Evolutionary conservation across 345 rosid species (phyloP), one percentile per base, ranked within the genome.

Genomic region (Fremontodendron californicum): DNA sequence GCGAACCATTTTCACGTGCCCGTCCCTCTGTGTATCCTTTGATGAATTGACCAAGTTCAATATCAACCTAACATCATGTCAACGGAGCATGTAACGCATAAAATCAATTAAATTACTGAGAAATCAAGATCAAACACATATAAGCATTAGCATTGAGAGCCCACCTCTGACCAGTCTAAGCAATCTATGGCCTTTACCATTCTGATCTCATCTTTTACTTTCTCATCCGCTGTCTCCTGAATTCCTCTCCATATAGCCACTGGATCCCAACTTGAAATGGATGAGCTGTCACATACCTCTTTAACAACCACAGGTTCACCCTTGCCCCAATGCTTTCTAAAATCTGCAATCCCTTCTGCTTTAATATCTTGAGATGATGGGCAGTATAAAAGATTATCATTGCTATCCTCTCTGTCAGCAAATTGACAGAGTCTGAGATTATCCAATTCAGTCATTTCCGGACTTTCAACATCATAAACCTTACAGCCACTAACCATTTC

Each of bases 401-500:
- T 75, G 39, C 88, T 80, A 39, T 81, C 95, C 74, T 88, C 92
- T 79, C 90, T 87, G 72, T 84, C 74, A 78, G 94, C 79, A 82
- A 66, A 84, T 65, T 87, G 88, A 80, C 75, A 62, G 27, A 88
- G 83, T 33, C 84, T 73, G 46, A 85, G 74, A 82, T 86, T 85
- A 80, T 62, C 72, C 10, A 71, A 1, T 45, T 81, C 85, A 57
- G 75, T 52, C 23, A 52, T 84, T 77, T 48, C 77, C 61, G 72
- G 74, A 80, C 82, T 54, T 40, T 65, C 72, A 79, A 78, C 15
- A 68, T 85, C 85, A 77, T 78, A 63, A 76, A 90, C 89, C 84
- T 81, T 88, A 80, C 99, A 95, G 75, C 99, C 94, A 70, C 77
- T 83, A 75, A 92, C 99, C 93, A 95, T 87, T 84, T 95, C 98